A percentile compares a stretch with the other conserved stretches of the same genome.
These are phyloP conservation scores for Nakazawaea ernobii DNA, from an alignment of 805 yeast species.

Conservation along the genomic window DNA sequence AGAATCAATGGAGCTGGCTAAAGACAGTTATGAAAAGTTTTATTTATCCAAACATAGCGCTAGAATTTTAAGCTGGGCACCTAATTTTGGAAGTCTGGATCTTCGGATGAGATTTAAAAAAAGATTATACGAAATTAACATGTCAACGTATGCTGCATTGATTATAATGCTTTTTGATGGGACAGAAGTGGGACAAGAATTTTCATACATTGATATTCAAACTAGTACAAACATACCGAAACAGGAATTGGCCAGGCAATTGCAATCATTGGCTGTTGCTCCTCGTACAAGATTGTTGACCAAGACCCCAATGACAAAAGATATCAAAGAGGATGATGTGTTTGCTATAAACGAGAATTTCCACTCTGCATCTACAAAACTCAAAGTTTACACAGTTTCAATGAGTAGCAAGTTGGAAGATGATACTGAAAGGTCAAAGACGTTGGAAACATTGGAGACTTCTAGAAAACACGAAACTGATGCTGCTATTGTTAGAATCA, in stretches of 20 bases:
- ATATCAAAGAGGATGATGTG: slow-evolving; percentile 54
- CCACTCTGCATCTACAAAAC: slow-evolving; percentile 58
- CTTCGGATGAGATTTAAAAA: slow-evolving; percentile 64
- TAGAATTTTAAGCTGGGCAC: slow-evolving; percentile 69
- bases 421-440: slow-evolving; percentile 47
- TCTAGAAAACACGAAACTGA: slow-evolving; percentile 66
- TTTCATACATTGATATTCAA: slow-evolving; percentile 57
- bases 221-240: slow-evolving; percentile 68
- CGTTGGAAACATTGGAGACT: slow-evolving; percentile 51
- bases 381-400: slow-evolving; percentile 71
- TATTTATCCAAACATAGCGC: slow-evolving; percentile 51
- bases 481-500: slow-evolving; percentile 83
- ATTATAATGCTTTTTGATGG: slow-evolving; percentile 70
- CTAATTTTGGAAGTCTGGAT: slow-evolving; percentile 79
- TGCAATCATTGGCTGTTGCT: slow-evolving; percentile 80
- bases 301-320: slow-evolving; percentile 72
- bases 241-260: slow-evolving; percentile 65
- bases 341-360: slow-evolving; percentile 67
- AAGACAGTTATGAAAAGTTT: slow-evolving; percentile 41
- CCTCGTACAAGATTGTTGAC: slow-evolving; percentile 71
- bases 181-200: slow-evolving; percentile 28
- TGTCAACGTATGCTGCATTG: slow-evolving; percentile 78
- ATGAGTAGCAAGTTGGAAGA: slow-evolving; percentile 39
- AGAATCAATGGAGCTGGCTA: slow-evolving; percentile 33
- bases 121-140: slow-evolving; percentile 67